Evolutionary conservation across 2,329 filamentous ascomycete species (phyloP), one percentile per base, ranked within the genome.

Genomic region (Leptodontidium sp.): DNA sequence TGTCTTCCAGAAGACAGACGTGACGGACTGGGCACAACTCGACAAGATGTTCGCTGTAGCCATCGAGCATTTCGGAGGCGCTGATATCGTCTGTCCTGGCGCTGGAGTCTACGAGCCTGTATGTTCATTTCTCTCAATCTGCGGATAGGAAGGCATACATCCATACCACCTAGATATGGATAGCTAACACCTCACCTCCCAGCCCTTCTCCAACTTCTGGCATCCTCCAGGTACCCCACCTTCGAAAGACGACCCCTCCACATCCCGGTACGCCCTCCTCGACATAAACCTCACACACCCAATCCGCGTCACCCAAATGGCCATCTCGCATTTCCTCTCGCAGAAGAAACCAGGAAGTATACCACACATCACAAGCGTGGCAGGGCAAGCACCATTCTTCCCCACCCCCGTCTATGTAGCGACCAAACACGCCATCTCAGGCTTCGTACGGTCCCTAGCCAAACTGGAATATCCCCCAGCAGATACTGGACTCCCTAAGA

Each of bases 231-330:
- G 82, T 11, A 77, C 79, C 4, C 68, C 77, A 0, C 75, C 78
- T 32, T 85, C 83, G 40, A 78, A 75, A 52, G 84, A 86, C 71
- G 72, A 78, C 9, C 76, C 73, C 0, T 69, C 77, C 45, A 77
- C 80, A 4, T 81, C 80, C 29, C 78, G 82, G 65, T 85, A 85
- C 71, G 79, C 80, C 35, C 52, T 79, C 61, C 61, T 86, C 24
- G 84, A 86, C 68, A 84, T 86, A 75, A 86, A 86, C 69, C 68
- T 86, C 61, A 83, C 82, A 0, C 84, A 86, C 72, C 84, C 84
- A 0, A 85, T 86, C 71, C 83, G 84, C 53, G 78, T 81, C 11
- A 85, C 84, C 1, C 84, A 86, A 70, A 76, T 86, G 21, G 84
- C 84, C 4, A 82, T 86, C 53, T 78, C 80, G 2, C 81, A 84